Base-by-base conservation (phyloP, 805 yeast species). In the Wickerhamomyces canadensis region DNA sequence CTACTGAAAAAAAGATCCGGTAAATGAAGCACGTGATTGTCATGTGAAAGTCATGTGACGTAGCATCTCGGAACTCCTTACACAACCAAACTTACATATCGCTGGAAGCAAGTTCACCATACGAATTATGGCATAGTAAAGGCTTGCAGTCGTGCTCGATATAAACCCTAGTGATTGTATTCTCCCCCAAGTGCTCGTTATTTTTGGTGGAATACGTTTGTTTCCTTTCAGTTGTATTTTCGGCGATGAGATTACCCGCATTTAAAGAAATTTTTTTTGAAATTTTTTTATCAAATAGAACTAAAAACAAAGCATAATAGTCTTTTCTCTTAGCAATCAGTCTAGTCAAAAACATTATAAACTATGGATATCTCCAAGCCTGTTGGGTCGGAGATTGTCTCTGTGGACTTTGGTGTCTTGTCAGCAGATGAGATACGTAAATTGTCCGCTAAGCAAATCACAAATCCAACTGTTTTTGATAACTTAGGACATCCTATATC, bases 321-420 rank as follows among this genome's bases (percentile, higher is more conserved):
- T n/a, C n/a, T n/a, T n/a, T n/a, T n/a, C n/a, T n/a, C n/a, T n/a
- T n/a, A n/a, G n/a, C n/a, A n/a, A n/a, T n/a, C n/a, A n/a, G n/a
- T n/a, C n/a, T n/a, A n/a, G n/a, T n/a, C n/a, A n/a, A n/a, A n/a
- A n/a, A n/a, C n/a, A n/a, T 17, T 25, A 18, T 21, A 34, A 28
- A 43, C 40, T 31, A 93, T 93, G 99, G 97, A 93, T 74, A 87
- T 94, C 62, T 80, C 97, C 29, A 84, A 83, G 58, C 98, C 98
- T 34, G 91, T 88, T 35, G 98, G 98, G 44, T 83, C 98, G 30
- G 94, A 86, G 65, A 86, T 93, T 61, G 69, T 77, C 30, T 80
- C 94, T 51, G 96, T 93, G 48, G 97, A 91, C 65, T 94, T 93
- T 64, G 84, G 93, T 35, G 80, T 89, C 51, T 69, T 89, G 48